Conservation (phyloP, 1,284 basidiomycete genomes). For the Phellinidium pouzarii region DNA sequence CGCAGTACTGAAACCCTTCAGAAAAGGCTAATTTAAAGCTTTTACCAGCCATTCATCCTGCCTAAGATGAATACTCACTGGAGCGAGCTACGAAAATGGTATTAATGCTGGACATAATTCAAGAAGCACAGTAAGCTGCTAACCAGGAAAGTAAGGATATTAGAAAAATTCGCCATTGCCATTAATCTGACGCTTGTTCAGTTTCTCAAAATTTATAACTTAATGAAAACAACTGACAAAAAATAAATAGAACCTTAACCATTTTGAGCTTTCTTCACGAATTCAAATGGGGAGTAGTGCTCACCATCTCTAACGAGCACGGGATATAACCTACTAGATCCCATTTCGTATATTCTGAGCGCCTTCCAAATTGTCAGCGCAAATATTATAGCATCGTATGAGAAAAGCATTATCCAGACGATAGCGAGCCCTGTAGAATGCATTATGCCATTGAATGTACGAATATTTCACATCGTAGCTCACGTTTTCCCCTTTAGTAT, state of each 20-base stretch:
- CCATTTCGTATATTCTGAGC: constrained; percentile 4
- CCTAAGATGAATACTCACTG: background rate
- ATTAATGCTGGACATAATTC: background rate
- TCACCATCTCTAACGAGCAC: constrained; percentile 10
- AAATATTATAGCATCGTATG: constrained; percentile 1
- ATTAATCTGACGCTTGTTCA: constrained; percentile 1
- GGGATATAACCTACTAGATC: background rate
- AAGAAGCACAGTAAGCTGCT: background rate
- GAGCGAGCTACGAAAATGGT: background rate
- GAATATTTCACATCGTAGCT: too few relatives aligned
- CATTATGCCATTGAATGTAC: background rate
- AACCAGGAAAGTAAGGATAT: constrained; percentile 6
- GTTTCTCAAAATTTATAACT: background rate
- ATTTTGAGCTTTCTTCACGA: background rate
- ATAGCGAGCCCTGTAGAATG: background rate
- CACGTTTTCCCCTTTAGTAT: constrained; percentile 1
- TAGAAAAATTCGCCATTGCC: constrained; percentile 11
- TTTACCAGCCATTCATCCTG: too few relatives aligned
- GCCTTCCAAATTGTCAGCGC: constrained; percentile 10
- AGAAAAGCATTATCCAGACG: constrained; percentile 1
- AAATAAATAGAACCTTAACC: constrained; percentile 8
- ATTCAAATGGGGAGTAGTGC: background rate
- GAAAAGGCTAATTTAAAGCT: background rate
- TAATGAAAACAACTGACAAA: background rate
- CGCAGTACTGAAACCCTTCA: constrained; percentile 5